Evolutionary conservation across 257 asterid genomes (phyloP), one percentile per base, ranked within the genome.

Genomic region (Solanum okadae): DNA sequence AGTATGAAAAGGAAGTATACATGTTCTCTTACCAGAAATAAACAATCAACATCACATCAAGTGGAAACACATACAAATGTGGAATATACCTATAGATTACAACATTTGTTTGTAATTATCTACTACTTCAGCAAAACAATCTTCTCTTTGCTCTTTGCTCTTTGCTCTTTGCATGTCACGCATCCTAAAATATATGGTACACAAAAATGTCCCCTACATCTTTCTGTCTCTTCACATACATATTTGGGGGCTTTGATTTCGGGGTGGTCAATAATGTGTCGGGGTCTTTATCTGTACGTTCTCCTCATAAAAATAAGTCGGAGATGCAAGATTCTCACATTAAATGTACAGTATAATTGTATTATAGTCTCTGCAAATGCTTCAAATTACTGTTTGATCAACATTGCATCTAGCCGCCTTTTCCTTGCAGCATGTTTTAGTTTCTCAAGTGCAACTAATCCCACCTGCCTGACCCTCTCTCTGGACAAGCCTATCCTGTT

Each of bases 401-500:
- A 88, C 98, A 97, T 93, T 84, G 98, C 96, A 33, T 95, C 98
- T 89, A 95, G 90, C 40, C 92, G 92, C 88, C 91, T 93, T 76
- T 89, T 94, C 92, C 96, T 92, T 22, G 99, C 98, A 86, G 98
- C 98, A 89, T 91, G 94, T 90, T 96, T 97, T 92, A 97, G 91
- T 91, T 96, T 96, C 98, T 97, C 98, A 23, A 95, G 92, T 14
- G 99, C 98, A 71, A 96, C 98, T 23, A 96, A 98, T 56, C 99
- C 99, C 67, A 97, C 98, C 93, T 97, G 98, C 93, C 99, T 93
- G 31, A 95, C 98, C 91, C 99, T 94, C 93, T 97, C 99, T 88
- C 99, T 91, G 2, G 99, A 97, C 92, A 97, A 92, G 84, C 99
- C 98, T 42, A 97, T 97, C 93, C 99, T 97, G 98, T 90, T 90